Percentiles rank a stretch among this genome's conserved stretches.
phyloP scores from a whole-genome alignment of 2,329 filamentous ascomycete genomes.

The Apiospora phragmitis region DNA sequence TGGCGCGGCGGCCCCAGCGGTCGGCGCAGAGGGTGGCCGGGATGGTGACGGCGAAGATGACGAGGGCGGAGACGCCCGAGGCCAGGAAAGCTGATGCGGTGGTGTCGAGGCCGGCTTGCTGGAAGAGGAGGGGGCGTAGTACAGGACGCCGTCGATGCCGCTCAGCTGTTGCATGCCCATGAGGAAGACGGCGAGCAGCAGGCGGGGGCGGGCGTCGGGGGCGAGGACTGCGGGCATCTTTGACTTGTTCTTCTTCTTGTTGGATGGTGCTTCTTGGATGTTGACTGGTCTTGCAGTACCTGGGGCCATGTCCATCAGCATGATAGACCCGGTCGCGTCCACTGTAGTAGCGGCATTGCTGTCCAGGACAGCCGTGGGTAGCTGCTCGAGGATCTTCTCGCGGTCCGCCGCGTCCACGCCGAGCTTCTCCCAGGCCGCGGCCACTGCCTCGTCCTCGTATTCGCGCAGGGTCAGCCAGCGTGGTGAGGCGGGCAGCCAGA shows the following conservation, averaged over 20 bases:
- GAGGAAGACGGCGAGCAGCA: conserved; percentile 16
- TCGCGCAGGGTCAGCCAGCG: conserved; percentile 16
- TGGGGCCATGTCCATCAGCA: not conserved
- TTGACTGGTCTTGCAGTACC: not conserved
- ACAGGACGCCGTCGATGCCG: conserved; percentile 19
- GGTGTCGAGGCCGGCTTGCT: conserved; percentile 16
- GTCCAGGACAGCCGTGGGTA: not conserved
- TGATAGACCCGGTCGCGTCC: not conserved
- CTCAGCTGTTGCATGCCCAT: conserved; percentile 19
- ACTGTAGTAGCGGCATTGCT: not conserved
- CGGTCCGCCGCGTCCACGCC: conserved; percentile 13
- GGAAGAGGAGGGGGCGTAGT: conserved; percentile 17
- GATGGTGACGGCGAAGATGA: conserved; percentile 55
- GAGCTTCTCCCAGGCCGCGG: conserved; percentile 12
- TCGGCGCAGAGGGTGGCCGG: conserved; percentile 52
- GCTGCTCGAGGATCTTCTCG: conserved; percentile 15
- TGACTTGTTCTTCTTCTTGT: not conserved
- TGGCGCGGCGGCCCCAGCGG: conserved; percentile 54
- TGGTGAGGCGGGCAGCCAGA: conserved; percentile 14
- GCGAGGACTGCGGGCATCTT: conserved; percentile 10
- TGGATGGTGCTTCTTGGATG: not conserved
- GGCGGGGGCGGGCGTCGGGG: conserved; percentile 6
- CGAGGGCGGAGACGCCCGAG: conserved; percentile 58
- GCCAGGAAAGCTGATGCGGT: conserved; percentile 33
- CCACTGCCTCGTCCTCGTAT: conserved; percentile 7